phyloP scores from a whole-genome alignment of 2,329 filamentous ascomycete genomes.

The Endoconidiophora laricicola region DNA sequence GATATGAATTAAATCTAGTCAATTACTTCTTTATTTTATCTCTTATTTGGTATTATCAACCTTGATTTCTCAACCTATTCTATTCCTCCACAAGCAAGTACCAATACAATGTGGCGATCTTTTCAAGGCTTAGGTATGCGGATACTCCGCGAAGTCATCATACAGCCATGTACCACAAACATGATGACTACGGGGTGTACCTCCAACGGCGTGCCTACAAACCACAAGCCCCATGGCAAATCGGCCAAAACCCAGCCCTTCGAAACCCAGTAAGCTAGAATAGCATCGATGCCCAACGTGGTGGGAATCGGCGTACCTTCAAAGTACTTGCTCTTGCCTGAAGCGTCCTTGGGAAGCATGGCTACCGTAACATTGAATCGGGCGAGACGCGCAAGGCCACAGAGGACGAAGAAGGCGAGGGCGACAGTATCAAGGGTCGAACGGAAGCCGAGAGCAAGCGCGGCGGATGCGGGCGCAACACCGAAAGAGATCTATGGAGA shows the following conservation, averaged over 20 bases:
- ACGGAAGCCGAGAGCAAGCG: slow-evolving; percentile 77
- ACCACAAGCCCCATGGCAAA: slow-evolving; percentile 59
- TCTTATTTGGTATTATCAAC: not conserved
- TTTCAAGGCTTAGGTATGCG: slow-evolving; percentile 74
- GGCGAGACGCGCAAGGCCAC: slow-evolving; percentile 80
- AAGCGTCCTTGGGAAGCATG: slow-evolving; percentile 76
- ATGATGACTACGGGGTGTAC: slow-evolving; percentile 69
- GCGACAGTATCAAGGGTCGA: slow-evolving; percentile 66
- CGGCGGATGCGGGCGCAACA: slow-evolving; percentile 70
- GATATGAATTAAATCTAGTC: too few species aligned
- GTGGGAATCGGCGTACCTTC: slow-evolving; percentile 95
- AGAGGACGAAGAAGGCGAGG: slow-evolving; percentile 81
- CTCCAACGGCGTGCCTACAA: slow-evolving; percentile 52
- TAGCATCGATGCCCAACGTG: slow-evolving; percentile 57
- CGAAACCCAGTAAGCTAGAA: slow-evolving; percentile 83
- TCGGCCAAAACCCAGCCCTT: slow-evolving; percentile 63
- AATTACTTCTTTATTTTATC: not conserved
- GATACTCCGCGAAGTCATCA: slow-evolving; percentile 91
- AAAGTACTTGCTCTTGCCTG: slow-evolving; percentile 87
- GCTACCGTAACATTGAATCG: slow-evolving; percentile 95
- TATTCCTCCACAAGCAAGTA: too few species aligned
- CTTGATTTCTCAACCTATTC: too few species aligned
- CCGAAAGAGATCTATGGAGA: slow-evolving; percentile 77
- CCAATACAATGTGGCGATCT: not conserved
- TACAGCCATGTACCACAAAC: slow-evolving; percentile 75